Percentiles rank a stretch among this genome's conserved stretches.
These are phyloP conservation scores for Exsudoporus frostii DNA, from an alignment of 768 basidiomycete species.

Conservation along the genomic window DNA sequence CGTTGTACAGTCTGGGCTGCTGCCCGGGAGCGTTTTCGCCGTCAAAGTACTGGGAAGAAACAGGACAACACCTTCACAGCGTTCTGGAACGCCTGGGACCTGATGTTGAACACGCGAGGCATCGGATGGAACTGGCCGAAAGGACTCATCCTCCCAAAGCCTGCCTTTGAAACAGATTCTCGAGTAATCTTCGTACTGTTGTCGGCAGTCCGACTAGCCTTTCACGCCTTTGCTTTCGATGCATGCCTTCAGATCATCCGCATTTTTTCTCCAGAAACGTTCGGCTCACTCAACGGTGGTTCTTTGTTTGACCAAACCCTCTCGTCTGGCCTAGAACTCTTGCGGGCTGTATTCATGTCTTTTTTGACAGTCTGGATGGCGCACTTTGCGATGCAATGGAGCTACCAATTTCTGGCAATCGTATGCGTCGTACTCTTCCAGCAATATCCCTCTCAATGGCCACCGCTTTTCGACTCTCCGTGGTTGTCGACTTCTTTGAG, in stretches of 20 bases:
- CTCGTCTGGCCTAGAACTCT: constrained; percentile 30
- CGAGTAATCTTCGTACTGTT: constrained; percentile 12
- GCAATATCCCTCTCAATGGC: constrained; percentile 54
- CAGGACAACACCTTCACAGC: constrained; percentile 3
- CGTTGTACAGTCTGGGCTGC: constrained; percentile 18
- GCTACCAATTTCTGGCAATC: constrained; percentile 41
- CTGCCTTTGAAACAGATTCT: constrained; percentile 14
- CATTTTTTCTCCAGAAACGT: constrained; percentile 37
- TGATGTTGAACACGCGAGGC: constrained; percentile 20
- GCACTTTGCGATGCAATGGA: constrained; percentile 43
- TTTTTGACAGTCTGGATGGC: constrained; percentile 43
- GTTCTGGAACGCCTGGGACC: constrained; percentile 26
- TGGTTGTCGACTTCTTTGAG: constrained; percentile 54
- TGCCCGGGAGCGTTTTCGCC: constrained; percentile 10
- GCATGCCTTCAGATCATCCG: constrained; percentile 11
- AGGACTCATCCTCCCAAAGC: constrained; percentile 13
- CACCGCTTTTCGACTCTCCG: constrained; percentile 56
- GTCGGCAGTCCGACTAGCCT: constrained; percentile 4
- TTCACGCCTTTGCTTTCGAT: constrained; percentile 9
- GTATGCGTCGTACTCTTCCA: constrained; percentile 43
- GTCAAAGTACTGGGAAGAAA: background rate
- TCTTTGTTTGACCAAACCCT: constrained; percentile 37
- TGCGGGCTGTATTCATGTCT: constrained; percentile 42
- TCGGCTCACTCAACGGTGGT: constrained; percentile 34
- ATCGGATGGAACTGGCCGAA: constrained; percentile 28